Evolutionary conservation across 768 basidiomycete species (phyloP), one percentile per base, ranked within the genome.

Genomic region (Pulveroboletus ravenelii): DNA sequence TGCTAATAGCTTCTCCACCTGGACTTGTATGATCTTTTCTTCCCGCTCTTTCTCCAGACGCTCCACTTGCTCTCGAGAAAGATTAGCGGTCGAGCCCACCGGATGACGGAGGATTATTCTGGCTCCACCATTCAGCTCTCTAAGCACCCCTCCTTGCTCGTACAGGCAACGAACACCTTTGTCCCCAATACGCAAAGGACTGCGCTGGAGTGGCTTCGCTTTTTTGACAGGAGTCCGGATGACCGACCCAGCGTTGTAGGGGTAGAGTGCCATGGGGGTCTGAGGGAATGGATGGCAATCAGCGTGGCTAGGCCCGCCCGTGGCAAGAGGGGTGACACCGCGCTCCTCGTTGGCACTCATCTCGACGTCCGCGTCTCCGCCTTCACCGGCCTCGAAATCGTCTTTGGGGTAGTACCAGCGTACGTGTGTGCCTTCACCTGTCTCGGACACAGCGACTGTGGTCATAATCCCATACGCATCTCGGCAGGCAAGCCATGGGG

Each of bases 211-310:
- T 1, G 63, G 65, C 34, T 20, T 59, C 13, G 50, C 41, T 30
- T 52, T 65, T 57, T 69, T 69, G 15, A 64, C 38, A 1, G 68
- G 67, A 0, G 68, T 70, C 12, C 2, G 47, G 45, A 67, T 41
- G 2, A 68, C 68, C 13, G 67, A 68, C 6, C 67, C 67, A 1
- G 69, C 61, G 14, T 69, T 53, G 27, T 59, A 68, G 5, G 62
- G 18, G 14, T 56, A 50, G 14, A 42, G 48, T 2, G 48, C 35
- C 38, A 62, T 40, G 1, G 65, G 67, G 0, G 65, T 64, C 18
- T 59, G 50, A 1, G 53, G 60, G 18, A 60, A 55, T 9, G 20
- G 45, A 15, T 10, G 42, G 12, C 51, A 50, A 12, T 10, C 41
- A 2, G 10, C 17, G 20, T 46, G 18, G 15, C 31, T 37, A 1